These are phyloP conservation scores for Naegleria lovaniensis DNA, from an alignment of 208 protist genomes.

Conservation along the genomic window DNA sequence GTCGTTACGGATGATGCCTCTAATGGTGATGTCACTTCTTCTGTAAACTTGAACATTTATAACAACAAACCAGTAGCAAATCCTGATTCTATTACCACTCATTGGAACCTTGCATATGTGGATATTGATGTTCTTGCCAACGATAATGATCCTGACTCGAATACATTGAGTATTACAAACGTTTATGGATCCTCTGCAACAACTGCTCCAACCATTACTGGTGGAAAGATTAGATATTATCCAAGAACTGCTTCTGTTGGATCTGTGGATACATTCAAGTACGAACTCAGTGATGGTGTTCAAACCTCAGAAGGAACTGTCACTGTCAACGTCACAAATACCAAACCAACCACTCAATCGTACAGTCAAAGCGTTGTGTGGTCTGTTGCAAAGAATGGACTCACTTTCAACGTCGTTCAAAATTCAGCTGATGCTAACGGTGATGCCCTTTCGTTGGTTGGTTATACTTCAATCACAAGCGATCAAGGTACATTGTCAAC, in stretches of 20 bases:
- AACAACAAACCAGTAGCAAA: conserved; percentile 1
- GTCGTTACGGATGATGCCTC: neutral
- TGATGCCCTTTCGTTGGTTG: neutral
- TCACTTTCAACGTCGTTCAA: neutral
- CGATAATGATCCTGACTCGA: neutral
- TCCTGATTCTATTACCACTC: neutral
- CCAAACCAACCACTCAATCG: neutral
- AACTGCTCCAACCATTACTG: neutral
- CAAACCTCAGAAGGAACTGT: neutral
- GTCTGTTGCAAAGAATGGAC: neutral
- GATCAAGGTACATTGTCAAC: neutral
- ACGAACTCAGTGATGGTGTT: neutral
- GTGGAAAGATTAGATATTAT: conserved; percentile 5
- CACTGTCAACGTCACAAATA: neutral
- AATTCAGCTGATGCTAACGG: neutral
- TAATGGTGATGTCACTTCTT: neutral
- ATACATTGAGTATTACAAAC: neutral
- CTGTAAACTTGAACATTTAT: neutral
- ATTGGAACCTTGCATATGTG: neutral
- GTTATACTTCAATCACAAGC: neutral
- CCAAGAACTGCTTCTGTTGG: neutral
- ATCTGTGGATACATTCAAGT: neutral
- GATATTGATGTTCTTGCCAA: neutral
- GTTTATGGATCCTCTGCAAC: neutral
- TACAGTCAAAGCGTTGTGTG: neutral